phyloP scores from a whole-genome alignment of 257 asterid species.

The Rhazya stricta region DNA sequence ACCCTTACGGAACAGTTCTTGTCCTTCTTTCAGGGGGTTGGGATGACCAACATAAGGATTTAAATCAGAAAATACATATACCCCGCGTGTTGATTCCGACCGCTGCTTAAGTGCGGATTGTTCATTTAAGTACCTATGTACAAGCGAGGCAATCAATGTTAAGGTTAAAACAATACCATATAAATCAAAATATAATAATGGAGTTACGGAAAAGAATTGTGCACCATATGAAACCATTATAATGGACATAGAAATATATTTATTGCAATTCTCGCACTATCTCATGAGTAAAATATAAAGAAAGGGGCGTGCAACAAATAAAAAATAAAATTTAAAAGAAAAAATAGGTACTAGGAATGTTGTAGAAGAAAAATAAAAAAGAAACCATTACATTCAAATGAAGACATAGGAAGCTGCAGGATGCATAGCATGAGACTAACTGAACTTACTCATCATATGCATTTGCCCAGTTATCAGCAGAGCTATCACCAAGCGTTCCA shows the following conservation, averaged over 20 bases:
- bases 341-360: background rate
- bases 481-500: constrained; percentile 66
- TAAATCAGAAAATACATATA: constrained; percentile 86
- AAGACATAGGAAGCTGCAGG: background rate
- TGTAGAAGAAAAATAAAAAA: background rate
- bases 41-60: constrained; percentile 99
- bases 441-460: constrained; percentile 91
- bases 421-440: constrained; percentile 2
- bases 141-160: background rate
- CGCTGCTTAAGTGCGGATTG: constrained; percentile 36
- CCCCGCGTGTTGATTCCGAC: constrained; percentile 46
- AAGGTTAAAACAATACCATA: background rate
- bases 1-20: constrained; percentile 93
- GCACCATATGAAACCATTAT: background rate
- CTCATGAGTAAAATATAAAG: background rate
- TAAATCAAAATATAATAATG: background rate
- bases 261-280: background rate
- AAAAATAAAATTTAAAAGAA: background rate
- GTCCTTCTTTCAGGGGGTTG: constrained; percentile 96
- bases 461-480: constrained; percentile 87
- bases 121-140: constrained; percentile 32
- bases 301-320: background rate
- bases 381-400: background rate
- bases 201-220: background rate
- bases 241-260: background rate